Evolutionary conservation across 2,329 filamentous ascomycete species (phyloP).

Genomic region (Fusarium penzigii): DNA sequence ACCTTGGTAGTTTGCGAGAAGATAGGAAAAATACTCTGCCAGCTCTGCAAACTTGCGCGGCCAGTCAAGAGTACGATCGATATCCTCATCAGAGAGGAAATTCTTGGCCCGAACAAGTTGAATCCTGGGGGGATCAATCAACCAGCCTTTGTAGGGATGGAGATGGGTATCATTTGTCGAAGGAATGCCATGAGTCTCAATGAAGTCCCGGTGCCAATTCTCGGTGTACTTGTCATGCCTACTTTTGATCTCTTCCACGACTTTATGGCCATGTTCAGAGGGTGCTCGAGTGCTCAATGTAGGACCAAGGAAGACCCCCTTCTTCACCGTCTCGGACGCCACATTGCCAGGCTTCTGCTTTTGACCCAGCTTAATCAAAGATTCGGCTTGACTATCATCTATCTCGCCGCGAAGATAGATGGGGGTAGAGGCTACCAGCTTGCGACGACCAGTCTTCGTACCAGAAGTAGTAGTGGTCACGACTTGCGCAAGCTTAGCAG

Average conservation of each 20-base stretch:
- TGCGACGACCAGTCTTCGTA: background rate
- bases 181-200: background rate
- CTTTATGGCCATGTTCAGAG: background rate
- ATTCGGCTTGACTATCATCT: background rate
- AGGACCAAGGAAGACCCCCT: background rate
- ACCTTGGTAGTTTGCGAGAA: slow-evolving; percentile 24
- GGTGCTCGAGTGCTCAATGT: background rate
- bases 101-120: slow-evolving; percentile 36
- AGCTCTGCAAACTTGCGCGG: slow-evolving; percentile 38
- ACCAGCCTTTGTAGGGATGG: slow-evolving; percentile 36
- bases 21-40: slow-evolving; percentile 40
- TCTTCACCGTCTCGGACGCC: background rate
- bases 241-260: background rate
- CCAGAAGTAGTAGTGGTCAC: background rate
- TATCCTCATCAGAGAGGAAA: slow-evolving; percentile 53
- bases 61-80: slow-evolving; percentile 44
- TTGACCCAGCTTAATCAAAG: background rate
- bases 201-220: slow-evolving; percentile 4
- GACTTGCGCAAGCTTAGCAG: background rate
- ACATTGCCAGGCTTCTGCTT: background rate
- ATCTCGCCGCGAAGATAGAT: background rate
- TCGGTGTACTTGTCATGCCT: background rate
- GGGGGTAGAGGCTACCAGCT: background rate
- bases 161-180: slow-evolving; percentile 7
- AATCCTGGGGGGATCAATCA: slow-evolving; percentile 35